Base-by-base conservation (phyloP, 768 basidiomycete genomes). In the Terana coerulea region DNA sequence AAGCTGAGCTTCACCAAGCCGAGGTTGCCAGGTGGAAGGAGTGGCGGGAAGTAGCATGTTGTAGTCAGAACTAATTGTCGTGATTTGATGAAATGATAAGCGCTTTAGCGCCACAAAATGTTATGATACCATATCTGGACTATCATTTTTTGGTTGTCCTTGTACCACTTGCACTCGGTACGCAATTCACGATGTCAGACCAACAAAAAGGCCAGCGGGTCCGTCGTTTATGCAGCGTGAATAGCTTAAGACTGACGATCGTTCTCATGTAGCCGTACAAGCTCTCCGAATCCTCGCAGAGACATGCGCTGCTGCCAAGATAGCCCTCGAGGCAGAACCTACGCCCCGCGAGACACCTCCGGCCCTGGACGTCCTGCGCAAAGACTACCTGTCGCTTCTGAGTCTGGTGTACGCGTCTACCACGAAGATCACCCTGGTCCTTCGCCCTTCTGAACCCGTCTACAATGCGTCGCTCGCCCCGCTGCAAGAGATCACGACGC, bases 11-110 rank as follows among this genome's bases (percentile, higher is more conserved):
- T 64, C 21, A 19, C 51, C 51, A 57, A 60, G 43, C 65, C 57
- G n/a, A 67, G 72, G 53, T 47, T 78, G 40, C 76, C 72, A 1
- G 72, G 74, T 22, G 64, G 62, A 17, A 63, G 60, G 44, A 46
- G 49, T 36, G 53, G 59, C 37, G 62, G 61, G n/a, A 43, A 57
- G 47, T 61, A 29, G 40, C 21, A 29, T 3, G 26, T 17, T 17
- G 30, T 46, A 33, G 44, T 26, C 19, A 46, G 45, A n/a, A n/a
- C n/a, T n/a, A n/a, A n/a, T 22, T 5, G 14, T 46, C 17, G 21
- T 5, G 25, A 19, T 7, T 22, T 19, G 21, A 40, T 9, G 5
- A 3, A 40, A 24, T 34, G 45, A 46, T 46, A 46, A 33, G 45
- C 45, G 45, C 45, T 5, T 22, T 19, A 21, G 31, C 45, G 45